phyloP scores from a whole-genome alignment of 73 alveolate species.

The Blepharisma japonicum region DNA sequence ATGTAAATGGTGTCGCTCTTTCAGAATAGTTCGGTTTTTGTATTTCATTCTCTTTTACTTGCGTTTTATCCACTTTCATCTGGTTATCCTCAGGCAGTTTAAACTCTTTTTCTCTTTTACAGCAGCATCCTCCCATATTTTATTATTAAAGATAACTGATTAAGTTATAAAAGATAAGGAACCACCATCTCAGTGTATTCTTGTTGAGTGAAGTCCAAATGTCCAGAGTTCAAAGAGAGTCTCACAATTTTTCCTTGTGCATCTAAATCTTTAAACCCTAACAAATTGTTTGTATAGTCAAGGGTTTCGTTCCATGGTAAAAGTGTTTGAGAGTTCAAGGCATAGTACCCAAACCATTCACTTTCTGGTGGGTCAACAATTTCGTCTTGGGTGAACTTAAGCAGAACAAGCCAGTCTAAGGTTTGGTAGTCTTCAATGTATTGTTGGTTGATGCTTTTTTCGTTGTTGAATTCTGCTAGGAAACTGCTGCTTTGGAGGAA shows the following conservation, averaged over 20 bases:
- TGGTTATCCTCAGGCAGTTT: too few relatives aligned
- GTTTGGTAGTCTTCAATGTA: conserved; percentile 48
- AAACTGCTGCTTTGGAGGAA: conserved; percentile 60
- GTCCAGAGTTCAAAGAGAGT: neutral
- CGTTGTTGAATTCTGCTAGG: conserved; percentile 68
- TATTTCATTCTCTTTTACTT: too few relatives aligned
- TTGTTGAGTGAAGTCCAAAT: neutral
- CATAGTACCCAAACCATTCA: conserved; percentile 63
- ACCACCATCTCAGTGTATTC: neutral
- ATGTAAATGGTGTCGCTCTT: too few relatives aligned
- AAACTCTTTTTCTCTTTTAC: too few relatives aligned
- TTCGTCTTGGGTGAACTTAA: conserved; percentile 74
- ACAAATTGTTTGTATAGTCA: conserved; percentile 60
- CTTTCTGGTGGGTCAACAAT: conserved; percentile 78
- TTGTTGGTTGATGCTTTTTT: conserved; percentile 48
- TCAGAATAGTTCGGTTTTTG: too few relatives aligned
- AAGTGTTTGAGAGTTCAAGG: conserved; percentile 52
- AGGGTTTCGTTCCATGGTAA: conserved; percentile 65
- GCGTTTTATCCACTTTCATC: too few relatives aligned
- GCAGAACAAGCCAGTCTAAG: conserved; percentile 62
- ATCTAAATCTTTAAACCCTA: conserved; percentile 1
- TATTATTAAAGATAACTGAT: neutral
- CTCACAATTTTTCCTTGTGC: conserved; percentile 14
- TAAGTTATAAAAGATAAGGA: neutral
- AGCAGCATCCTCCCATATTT: too few relatives aligned